These are phyloP conservation scores for Endoconidiophora polonica DNA, from an alignment of 2,329 filamentous ascomycete genomes.

Conservation along the genomic window DNA sequence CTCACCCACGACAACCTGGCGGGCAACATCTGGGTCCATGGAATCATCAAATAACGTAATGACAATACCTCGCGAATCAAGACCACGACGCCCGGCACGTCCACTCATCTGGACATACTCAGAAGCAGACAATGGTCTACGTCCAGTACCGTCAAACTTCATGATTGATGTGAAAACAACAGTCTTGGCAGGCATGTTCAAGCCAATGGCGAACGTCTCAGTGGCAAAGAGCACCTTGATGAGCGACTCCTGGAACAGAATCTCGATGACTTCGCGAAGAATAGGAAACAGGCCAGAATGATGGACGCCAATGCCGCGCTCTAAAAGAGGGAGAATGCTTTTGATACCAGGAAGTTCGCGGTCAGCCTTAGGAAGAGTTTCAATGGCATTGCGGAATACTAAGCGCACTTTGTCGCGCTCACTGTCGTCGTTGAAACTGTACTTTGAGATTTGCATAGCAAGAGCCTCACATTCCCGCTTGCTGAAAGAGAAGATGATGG, in stretches of 20 bases:
- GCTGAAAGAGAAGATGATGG: conserved; percentile 99
- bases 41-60: conserved; percentile 99
- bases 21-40: conserved; percentile 86
- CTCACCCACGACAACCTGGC: conserved; percentile 87
- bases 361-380: conserved; percentile 83
- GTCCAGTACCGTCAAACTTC: conserved; percentile 75
- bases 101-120: conserved; percentile 99
- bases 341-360: conserved; percentile 76
- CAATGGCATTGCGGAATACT: conserved; percentile 85
- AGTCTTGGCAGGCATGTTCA: conserved; percentile 99
- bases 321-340: conserved; percentile 73
- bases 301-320: conserved; percentile 90
- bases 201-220: conserved; percentile 93
- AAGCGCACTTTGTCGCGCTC: conserved; percentile 90
- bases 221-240: conserved; percentile 98
- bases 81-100: conserved; percentile 85
- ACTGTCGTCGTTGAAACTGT: conserved; percentile 90
- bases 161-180: conserved; percentile 96
- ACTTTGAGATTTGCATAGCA: conserved; percentile 68
- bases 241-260: conserved; percentile 91
- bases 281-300: conserved; percentile 92
- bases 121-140: conserved; percentile 75
- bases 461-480: conserved; percentile 90
- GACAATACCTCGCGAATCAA: conserved; percentile 94
- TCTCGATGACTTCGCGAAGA: conserved; percentile 96